Conservation (phyloP, 768 basidiomycete genomes). For the Amyloporia xantha region DNA sequence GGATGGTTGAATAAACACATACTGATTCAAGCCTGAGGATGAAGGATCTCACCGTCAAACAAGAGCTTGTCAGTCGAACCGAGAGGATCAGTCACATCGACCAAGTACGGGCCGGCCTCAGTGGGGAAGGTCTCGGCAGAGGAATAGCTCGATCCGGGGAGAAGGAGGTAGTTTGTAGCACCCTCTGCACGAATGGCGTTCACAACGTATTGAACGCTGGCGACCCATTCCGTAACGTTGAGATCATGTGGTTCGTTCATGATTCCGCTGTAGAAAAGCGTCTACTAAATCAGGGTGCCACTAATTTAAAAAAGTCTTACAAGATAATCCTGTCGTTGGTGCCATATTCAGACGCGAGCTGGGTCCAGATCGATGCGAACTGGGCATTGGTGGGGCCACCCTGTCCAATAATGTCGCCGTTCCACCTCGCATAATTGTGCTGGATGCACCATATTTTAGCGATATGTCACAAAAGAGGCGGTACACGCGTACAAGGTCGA, state of each 20-base stretch:
- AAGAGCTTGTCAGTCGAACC: slow-evolving; percentile 32
- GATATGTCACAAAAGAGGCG: not conserved
- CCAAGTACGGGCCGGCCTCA: slow-evolving; percentile 32
- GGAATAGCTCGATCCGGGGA: slow-evolving; percentile 38
- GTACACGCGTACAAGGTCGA: slow-evolving; percentile 34
- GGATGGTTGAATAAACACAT: not conserved
- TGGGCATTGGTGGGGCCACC: slow-evolving; percentile 36
- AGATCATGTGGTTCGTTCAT: slow-evolving; percentile 47
- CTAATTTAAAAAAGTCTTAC: not conserved
- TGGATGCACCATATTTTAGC: slow-evolving; percentile 7
- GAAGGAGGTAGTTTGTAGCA: slow-evolving; percentile 33
- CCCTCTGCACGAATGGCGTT: slow-evolving; percentile 38
- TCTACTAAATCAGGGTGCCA: not conserved
- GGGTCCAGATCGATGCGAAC: slow-evolving; percentile 34
- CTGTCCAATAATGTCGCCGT: slow-evolving; percentile 35
- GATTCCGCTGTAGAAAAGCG: slow-evolving; percentile 13
- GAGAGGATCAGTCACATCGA: slow-evolving; percentile 35
- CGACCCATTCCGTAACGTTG: slow-evolving; percentile 28
- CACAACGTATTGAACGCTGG: slow-evolving; percentile 33
- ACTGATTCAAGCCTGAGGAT: not conserved
- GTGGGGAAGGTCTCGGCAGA: slow-evolving; percentile 25
- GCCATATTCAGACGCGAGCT: slow-evolving; percentile 34
- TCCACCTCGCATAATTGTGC: slow-evolving; percentile 59
- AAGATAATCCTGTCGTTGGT: slow-evolving; percentile 31
- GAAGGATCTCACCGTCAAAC: slow-evolving; percentile 36